These are phyloP conservation scores for Ammopiptanthus mongolicus DNA, from an alignment of 306 rosid genomes.

Conservation along the genomic window DNA sequence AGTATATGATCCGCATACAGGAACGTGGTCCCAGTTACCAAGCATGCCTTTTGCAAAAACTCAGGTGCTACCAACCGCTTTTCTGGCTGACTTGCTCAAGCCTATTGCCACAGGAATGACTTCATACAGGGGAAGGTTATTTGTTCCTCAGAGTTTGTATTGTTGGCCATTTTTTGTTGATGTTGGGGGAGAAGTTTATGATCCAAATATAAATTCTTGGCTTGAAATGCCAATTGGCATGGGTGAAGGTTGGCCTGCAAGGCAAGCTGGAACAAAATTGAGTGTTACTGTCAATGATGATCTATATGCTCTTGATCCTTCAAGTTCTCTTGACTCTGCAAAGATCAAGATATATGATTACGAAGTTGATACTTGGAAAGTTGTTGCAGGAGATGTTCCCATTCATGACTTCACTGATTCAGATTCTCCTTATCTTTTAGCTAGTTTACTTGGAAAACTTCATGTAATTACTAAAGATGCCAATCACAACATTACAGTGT, in stretches of 20 bases:
- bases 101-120: slow-evolving; percentile 44
- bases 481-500: slow-evolving; percentile 23
- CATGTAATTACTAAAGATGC: slow-evolving; percentile 33
- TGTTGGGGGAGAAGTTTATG: slow-evolving; percentile 40
- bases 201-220: slow-evolving; percentile 33
- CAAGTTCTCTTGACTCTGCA: slow-evolving; percentile 25
- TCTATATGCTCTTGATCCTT: slow-evolving; percentile 36
- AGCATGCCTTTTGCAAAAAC: slow-evolving; percentile 39
- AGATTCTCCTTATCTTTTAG: slow-evolving; percentile 38
- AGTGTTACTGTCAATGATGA: slow-evolving; percentile 22
- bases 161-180: slow-evolving; percentile 46
- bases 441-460: slow-evolving; percentile 32
- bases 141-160: slow-evolving; percentile 44
- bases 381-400: slow-evolving; percentile 37
- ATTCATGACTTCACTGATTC: slow-evolving; percentile 24
- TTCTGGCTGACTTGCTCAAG: slow-evolving; percentile 39
- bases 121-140: slow-evolving; percentile 32
- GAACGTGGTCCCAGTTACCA: slow-evolving; percentile 38
- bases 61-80: slow-evolving; percentile 35
- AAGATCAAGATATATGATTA: slow-evolving; percentile 31
- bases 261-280: slow-evolving; percentile 39
- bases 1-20: slow-evolving; percentile 29
- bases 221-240: slow-evolving; percentile 37
- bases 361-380: slow-evolving; percentile 36
- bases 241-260: slow-evolving; percentile 46